phyloP scores from a whole-genome alignment of 2,329 filamentous ascomycete genomes.

The Verticillium albo-atrum region DNA sequence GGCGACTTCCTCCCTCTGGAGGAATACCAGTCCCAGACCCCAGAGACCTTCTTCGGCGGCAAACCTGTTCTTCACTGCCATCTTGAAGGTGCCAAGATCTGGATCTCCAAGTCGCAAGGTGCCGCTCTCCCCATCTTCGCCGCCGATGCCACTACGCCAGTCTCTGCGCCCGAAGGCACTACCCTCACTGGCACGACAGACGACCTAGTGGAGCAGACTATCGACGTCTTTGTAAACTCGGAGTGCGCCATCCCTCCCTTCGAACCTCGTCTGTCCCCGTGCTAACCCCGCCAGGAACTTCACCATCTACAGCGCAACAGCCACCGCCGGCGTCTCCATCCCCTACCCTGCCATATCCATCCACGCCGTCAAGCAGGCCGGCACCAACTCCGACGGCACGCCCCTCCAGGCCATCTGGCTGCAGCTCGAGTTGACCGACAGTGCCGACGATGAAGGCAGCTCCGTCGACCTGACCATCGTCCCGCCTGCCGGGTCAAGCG shows the following conservation, averaged over 20 bases:
- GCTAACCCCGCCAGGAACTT: slow-evolving; percentile 32
- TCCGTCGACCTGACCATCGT: slow-evolving; percentile 65
- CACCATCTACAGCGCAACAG: slow-evolving; percentile 57
- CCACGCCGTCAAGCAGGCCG: slow-evolving; percentile 65
- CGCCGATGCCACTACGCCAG: slow-evolving; percentile 26
- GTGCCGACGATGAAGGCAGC: slow-evolving; percentile 55
- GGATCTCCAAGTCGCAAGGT: slow-evolving; percentile 50
- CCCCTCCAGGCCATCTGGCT: slow-evolving; percentile 55
- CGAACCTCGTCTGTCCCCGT: background rate
- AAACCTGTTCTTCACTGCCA: slow-evolving; percentile 69
- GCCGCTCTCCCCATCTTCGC: slow-evolving; percentile 51
- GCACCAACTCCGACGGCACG: slow-evolving; percentile 27
- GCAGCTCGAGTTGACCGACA: slow-evolving; percentile 61
- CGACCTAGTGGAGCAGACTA: slow-evolving; percentile 37
- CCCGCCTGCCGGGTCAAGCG: slow-evolving; percentile 31
- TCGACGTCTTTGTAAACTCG: slow-evolving; percentile 56
- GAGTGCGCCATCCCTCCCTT: slow-evolving; percentile 6
- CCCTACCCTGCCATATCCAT: slow-evolving; percentile 72
- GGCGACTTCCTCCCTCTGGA: slow-evolving; percentile 60
- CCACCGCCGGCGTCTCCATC: slow-evolving; percentile 59
- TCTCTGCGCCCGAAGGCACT: slow-evolving; percentile 25
- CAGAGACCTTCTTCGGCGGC: slow-evolving; percentile 64
- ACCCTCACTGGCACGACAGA: slow-evolving; percentile 27
- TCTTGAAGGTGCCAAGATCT: slow-evolving; percentile 50
- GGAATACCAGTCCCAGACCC: slow-evolving; percentile 70